Base-by-base conservation (phyloP, 164 flowering plant species). In the Stephania yunnanensis region DNA sequence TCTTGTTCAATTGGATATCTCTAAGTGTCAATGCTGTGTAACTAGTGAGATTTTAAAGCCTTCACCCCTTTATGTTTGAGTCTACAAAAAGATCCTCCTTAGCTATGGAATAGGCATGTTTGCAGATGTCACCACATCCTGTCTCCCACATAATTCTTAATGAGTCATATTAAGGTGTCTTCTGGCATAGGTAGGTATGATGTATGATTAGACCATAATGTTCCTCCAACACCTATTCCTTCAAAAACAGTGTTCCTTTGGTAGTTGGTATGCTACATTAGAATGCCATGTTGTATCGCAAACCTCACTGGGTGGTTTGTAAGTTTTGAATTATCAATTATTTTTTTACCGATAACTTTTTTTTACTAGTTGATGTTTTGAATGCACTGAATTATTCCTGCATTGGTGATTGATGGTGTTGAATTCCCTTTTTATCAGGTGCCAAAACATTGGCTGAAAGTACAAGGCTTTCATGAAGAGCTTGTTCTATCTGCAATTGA, bases 381-480 rank as follows among this genome's bases (percentile, higher is more conserved):
- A 36, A 42, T 67, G 7, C 31, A 68, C 68, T 68, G 19, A 50
- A 17, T 22, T 70, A 31, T 36, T 17, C 46, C 52, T 67, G 42
- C 67, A 63, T n/a, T 42, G 55, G 31, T 50, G 45, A 63, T 6
- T 44, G 46, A 45, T 75, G 53, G 76, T 29, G 4, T 9, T 72
- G 22, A 53, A 65, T 66, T 74, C 46, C 46, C 45, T 65, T 81
- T n/a, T 72, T 9, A 46, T 76, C 89, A 96, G 99, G 81, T 96
- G 80, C 98, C 99, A 55, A 93, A 91, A 71, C 78, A 86, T 82
- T 88, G 86, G 82, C 75, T 96, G 31, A 96, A 94, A 83, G 89
- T 91, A 17, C 84, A 69, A 58, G 79, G 79, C 80, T 89, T 90
- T 79, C 95, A 86, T 73, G 91, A 88, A 44, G 88, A 83, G 71